phyloP scores from a whole-genome alignment of 768 basidiomycete species.

The Tylopilus intermedius region DNA sequence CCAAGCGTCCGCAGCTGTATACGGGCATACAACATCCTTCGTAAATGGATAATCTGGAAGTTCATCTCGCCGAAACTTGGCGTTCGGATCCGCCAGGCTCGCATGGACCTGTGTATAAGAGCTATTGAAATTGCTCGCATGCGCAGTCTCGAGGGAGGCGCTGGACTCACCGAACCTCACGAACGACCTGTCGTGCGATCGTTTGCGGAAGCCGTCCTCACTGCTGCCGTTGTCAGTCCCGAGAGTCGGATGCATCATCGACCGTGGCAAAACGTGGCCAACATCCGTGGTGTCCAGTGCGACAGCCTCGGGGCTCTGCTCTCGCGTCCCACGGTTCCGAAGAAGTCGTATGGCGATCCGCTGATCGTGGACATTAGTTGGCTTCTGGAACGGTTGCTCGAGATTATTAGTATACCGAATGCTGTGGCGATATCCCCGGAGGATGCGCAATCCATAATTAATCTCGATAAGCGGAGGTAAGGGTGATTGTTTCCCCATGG shows the following conservation, averaged over 20 bases:
- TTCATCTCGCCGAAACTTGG: conserved; percentile 63
- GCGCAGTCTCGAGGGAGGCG: conserved; percentile 45
- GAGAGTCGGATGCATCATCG: conserved; percentile 75
- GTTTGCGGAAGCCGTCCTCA: conserved; percentile 73
- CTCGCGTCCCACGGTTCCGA: conserved; percentile 43
- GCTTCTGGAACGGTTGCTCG: conserved; percentile 77
- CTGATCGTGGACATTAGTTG: conserved; percentile 77
- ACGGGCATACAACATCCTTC: conserved; percentile 68
- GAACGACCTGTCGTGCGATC: conserved; percentile 68
- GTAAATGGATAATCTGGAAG: conserved; percentile 74
- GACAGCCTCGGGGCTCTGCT: conserved; percentile 60
- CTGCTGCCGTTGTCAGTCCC: conserved; percentile 70
- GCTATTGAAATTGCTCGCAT: conserved; percentile 71
- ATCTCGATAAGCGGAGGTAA: conserved; percentile 80
- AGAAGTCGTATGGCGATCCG: conserved; percentile 42
- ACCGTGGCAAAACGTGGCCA: conserved; percentile 74
- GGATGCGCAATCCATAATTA: conserved; percentile 59
- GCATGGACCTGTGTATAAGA: conserved; percentile 68
- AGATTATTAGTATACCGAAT: conserved; percentile 72
- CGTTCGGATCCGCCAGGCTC: conserved; percentile 55
- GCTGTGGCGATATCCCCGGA: conserved; percentile 51
- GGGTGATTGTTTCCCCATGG: conserved; percentile 10
- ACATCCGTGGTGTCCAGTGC: conserved; percentile 52
- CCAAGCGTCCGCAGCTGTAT: conserved; percentile 73
- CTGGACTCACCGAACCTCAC: conserved; percentile 33